Evolutionary conservation across 345 rosid species (phyloP), one percentile per base, ranked within the genome.

Genomic region (Firmiana major): DNA sequence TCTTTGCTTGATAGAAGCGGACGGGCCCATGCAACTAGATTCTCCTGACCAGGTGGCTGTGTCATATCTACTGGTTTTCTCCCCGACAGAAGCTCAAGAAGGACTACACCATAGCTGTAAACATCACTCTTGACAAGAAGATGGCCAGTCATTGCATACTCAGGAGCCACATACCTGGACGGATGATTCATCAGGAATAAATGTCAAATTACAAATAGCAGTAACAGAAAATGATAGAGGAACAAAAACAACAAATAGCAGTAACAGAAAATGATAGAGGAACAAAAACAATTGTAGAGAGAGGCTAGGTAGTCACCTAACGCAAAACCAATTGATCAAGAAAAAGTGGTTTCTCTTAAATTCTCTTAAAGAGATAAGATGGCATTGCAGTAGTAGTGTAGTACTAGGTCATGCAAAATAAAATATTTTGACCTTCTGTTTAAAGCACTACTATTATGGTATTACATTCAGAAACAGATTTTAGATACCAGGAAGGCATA

Each of bases 111-210:
- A n/a, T 93, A 96, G 79, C 99, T 96, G 77, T 93, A 96, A 48
- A 96, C 99, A 60, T 96, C 99, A n/a, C 99, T 96, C 85, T 93
- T 96, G 75, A 93, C 99, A 6, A 93, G 89, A 74, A 96, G 97
- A 86, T 96, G 99, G 8, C 98, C 99, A 0, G 98, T 93, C 98
- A 96, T 92, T n/a, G 99, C 99, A 70, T 96, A 96, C 82, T 96
- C 71, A 13, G 71, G 71, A 8, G 99, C 99, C 26, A 93, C 97
- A 78, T 96, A 93, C 78, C 99, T 95, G 84, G 80, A 82, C 68
- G 42, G 34, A 79, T 74, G 66, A 69, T 75, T 62, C 9, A 34
- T 36, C 7, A 69, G 36, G 73, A 71, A 68, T 19, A 46, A 43
- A 76, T 31, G 46, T 76, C 60, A 59, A 54, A 48, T 70, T 3